Base-by-base conservation (phyloP, 176 grass and related monocot species). In the Eragrostis curvula region DNA sequence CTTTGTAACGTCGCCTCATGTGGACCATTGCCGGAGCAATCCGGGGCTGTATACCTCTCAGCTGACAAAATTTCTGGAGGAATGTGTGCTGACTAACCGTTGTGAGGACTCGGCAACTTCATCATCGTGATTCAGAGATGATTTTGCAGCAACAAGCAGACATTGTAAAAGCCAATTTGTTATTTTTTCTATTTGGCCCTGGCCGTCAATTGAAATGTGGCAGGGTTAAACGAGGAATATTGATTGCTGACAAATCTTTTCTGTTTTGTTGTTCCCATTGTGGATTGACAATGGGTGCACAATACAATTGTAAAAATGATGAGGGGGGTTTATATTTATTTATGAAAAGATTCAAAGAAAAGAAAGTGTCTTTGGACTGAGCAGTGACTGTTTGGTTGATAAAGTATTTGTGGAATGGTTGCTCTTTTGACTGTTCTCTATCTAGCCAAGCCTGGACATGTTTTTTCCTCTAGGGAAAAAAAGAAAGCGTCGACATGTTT, bases 21-120 rank as follows among this genome's bases (percentile, higher is more conserved):
- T 95, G 4, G 86, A 95, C 81, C 92, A 98, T 64, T 98, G 91
- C 75, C 79, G 90, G 79, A 95, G 72, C 60, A 85, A 98, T 55
- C 96, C 96, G 1, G 88, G 12, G 36, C 84, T 98, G 25, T 98
- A 98, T 47, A 81, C 74, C 46, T 77, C 90, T 28, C 84, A 98
- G 71, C 84, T 98, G 51, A 74, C 84, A 13, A 84, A 56, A 28
- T 98, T 98, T 73, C 21, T 95, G 43, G 88, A 98, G 64, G 90
- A 98, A 56, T 95, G 83, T 66, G 82, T 92, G 51, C 56, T 94
- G 43, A 30, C 65, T 36, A 42, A 73, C 30, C 51, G 49, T 36
- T 52, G 24, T 9, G 61, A 62, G 42, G 81, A 59, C 14, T 60
- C 56, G 21, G 56, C 27, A 13, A 40, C 79, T 24, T 79, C 60